Base-by-base conservation (phyloP, 305 asterid genomes). In the Petunia hybrid region DNA sequence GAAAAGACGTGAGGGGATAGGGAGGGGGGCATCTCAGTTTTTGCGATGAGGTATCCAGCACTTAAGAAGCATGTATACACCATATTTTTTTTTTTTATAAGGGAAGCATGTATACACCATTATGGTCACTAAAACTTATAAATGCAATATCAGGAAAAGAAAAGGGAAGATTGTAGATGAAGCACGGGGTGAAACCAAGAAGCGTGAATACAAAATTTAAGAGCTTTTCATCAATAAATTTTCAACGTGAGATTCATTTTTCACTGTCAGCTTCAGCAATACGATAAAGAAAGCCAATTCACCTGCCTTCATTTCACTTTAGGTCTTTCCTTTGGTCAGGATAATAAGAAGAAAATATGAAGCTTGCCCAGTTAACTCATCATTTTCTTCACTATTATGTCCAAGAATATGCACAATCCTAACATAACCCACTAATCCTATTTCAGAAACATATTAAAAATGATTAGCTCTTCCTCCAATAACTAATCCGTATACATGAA, bases 361-460 rank as follows among this genome's bases (percentile, higher is more conserved):
- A 51, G 13, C 46, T 51, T 12, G 31, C 64, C 63, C 7, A 6
- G 43, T 10, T 51, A 73, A 73, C 13, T 73, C 64, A 36, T 36
- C 38, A 51, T 13, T 38, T 43, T 73, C 63, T 73, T 73, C n/a
- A 73, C 36, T 51, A 12, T 48, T 35, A 12, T 35, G 55, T 42
- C 14, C 36, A 14, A 1, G 35, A 73, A 73, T 45, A 70, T 51
- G 14, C 46, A 13, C n/a, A 73, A 51, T 51, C 51, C 46, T 6
- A 73, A 13, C 10, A 3, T 41, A 48, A 48, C 10, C 35, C 61
- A 48, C 78, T 36, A 35, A 48, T 36, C 78, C 78, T 48, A 51
- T 36, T 73, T 51, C 78, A 73, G 64, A 51, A 51, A 51, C 63
- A 73, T 73, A 73, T 0, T 36, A 14, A 73, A 73, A 73, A 73